Evolutionary conservation across 441 rosid species (phyloP), one percentile per base, ranked within the genome.

Genomic region (Pelargonium fulgidum): DNA sequence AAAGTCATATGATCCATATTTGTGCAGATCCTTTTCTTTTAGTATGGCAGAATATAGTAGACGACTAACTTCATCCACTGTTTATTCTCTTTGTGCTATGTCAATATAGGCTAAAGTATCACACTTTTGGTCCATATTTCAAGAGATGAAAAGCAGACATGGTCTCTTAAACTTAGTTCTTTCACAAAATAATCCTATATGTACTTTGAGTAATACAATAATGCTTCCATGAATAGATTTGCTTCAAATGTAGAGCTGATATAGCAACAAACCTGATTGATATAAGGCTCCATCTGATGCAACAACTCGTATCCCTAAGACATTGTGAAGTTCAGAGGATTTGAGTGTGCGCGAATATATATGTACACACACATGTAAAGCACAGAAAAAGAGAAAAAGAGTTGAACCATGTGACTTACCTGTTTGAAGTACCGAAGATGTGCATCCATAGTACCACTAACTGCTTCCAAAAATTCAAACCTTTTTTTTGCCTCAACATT

Each of bases 201-300:
- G 62, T 9, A 9, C 26, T 56, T 36, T 36, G 41, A 36, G 26
- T 56, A 24, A 56, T 56, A 17, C 62, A 56, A 17, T 10, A 56
- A 56, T 56, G 24, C 62, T 16, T 56, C 17, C 26, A 54, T 19
- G 22, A 41, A 63, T 16, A 41, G 47, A 52, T 9, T 42, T 33
- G 42, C 66, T 68, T 44, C 26, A 11, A 52, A 61, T 19, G 41
- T 20, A 22, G 33, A 68, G 13, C 41, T 12, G 67, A 19, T 39
- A 24, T n/a, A 24, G 69, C 47, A 72, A 44, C 83, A 44, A 58
- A 91, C 99, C 99, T 95, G 99, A 81, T 85, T 88, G 68, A 95
- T 95, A 72, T 89, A 95, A 42, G 99, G 98, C 81, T 95, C 99
- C 99, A 95, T 95, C 81, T 92, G 99, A 85, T 91, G 99, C 82